These are phyloP conservation scores for Pichia californica DNA, from an alignment of 805 yeast genomes.

Conservation along the genomic window DNA sequence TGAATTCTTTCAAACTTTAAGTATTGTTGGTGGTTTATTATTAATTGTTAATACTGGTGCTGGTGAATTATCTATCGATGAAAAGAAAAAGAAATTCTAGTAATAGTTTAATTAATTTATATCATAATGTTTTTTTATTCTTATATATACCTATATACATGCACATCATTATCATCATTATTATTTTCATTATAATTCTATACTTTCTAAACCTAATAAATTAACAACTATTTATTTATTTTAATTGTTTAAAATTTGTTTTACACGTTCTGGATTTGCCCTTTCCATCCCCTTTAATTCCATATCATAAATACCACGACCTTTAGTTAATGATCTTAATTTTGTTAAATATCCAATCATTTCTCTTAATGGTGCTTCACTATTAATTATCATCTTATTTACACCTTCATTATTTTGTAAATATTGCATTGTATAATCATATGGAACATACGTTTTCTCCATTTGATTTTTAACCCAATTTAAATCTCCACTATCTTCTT, in stretches of 20 bases:
- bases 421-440: conserved; percentile 56
- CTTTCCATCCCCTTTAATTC: conserved; percentile 65
- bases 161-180: background rate
- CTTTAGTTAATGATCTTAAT: conserved; percentile 80
- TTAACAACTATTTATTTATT: background rate
- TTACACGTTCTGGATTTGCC: conserved; percentile 47
- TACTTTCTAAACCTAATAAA: too few relatives aligned
- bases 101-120: too few relatives aligned
- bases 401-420: conserved; percentile 19
- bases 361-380: conserved; percentile 77
- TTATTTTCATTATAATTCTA: background rate
- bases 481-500: conserved; percentile 25
- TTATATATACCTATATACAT: background rate
- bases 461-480: conserved; percentile 51
- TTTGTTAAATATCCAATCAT: conserved; percentile 85
- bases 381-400: conserved; percentile 54
- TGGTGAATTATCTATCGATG: conserved; percentile 88
- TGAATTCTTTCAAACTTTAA: conserved; percentile 90
- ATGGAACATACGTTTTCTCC: conserved; percentile 61
- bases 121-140: background rate
- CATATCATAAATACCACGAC: conserved; percentile 82
- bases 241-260: conserved; percentile 26
- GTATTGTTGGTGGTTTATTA: conserved; percentile 90
- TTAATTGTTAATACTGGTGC: conserved; percentile 94
- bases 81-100: conserved; percentile 66